phyloP scores from a whole-genome alignment of 129 eudicot genomes.

The Daucus carota region DNA sequence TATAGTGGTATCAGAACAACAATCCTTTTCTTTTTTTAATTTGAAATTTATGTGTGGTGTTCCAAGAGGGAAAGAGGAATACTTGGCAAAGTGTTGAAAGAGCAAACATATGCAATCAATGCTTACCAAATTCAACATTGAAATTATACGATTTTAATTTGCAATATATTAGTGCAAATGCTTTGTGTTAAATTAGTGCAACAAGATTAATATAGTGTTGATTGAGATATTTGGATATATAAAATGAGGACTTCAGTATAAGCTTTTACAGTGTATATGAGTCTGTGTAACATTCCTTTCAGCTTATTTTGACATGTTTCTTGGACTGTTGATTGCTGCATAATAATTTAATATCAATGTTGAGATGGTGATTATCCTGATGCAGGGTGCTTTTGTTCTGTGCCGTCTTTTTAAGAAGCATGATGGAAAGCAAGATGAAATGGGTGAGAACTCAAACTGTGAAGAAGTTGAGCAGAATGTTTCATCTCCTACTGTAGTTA shows the following conservation, averaged over 20 bases:
- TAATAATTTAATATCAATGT: neutral
- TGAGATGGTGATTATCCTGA: constrained; percentile 7
- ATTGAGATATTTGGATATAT: neutral
- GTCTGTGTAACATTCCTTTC: neutral
- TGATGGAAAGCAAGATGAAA: constrained; percentile 57
- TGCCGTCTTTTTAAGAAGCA: constrained; percentile 77
- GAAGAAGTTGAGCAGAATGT: constrained; percentile 43
- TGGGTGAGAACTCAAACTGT: constrained; percentile 31
- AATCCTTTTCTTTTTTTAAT: no score
- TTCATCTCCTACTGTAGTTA: constrained; percentile 33
- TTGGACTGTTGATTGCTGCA: neutral
- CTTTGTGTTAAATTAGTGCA: neutral
- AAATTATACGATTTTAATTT: neutral
- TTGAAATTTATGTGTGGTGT: no score
- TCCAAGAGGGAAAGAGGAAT: no score
- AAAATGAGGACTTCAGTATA: neutral
- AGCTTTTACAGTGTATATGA: neutral
- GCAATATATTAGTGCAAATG: neutral
- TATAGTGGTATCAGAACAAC: no score
- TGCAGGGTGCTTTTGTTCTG: constrained; percentile 68
- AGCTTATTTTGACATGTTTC: neutral
- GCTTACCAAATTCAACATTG: neutral
- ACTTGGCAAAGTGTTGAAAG: no score
- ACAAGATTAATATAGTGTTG: neutral
- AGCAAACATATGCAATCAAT: neutral